A percentile compares a stretch with the other conserved stretches of the same genome.
These are phyloP conservation scores for Blastobotrys serpentis DNA, from an alignment of 1,139 yeast species.

Conservation along the genomic window DNA sequence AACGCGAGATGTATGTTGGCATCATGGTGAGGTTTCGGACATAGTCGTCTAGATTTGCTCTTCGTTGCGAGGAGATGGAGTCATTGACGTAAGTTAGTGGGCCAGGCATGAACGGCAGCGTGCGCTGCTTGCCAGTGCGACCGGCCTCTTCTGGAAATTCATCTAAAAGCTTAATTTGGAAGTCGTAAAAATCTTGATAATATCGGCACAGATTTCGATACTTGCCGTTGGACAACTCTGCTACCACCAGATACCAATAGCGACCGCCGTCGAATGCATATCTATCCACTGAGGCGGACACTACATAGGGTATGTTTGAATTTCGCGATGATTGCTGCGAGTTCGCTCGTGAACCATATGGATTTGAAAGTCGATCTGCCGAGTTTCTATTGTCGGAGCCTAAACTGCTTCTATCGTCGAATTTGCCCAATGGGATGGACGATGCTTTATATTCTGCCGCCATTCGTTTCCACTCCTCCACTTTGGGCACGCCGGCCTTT, in stretches of 20 bases:
- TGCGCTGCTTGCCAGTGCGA: conserved; percentile 70
- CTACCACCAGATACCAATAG: conserved; percentile 81
- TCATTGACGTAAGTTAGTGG: conserved; percentile 93
- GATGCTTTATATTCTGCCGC: conserved; percentile 94
- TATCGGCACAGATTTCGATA: conserved; percentile 75
- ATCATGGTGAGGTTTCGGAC: conserved; percentile 70
- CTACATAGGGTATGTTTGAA: conserved; percentile 26
- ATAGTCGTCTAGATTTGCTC: conserved; percentile 82
- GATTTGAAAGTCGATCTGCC: background rate
- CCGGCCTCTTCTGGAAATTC: conserved; percentile 94
- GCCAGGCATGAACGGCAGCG: conserved; percentile 93
- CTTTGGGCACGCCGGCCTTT: conserved; percentile 75
- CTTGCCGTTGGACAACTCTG: conserved; percentile 67
- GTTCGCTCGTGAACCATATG: background rate
- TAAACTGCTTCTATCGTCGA: conserved; percentile 34
- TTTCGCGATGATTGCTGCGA: conserved; percentile 4
- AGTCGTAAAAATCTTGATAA: conserved; percentile 94
- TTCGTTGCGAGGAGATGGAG: conserved; percentile 77
- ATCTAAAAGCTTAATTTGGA: conserved; percentile 81
- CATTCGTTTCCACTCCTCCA: conserved; percentile 90
- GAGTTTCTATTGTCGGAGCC: conserved; percentile 18
- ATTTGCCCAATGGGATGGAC: conserved; percentile 69
- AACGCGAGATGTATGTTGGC: conserved; percentile 72
- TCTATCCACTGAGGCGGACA: conserved; percentile 74
- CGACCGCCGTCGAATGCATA: conserved; percentile 83